These are phyloP conservation scores for Cyclocybe aegerita DNA, from an alignment of 768 basidiomycete species.

Conservation along the genomic window DNA sequence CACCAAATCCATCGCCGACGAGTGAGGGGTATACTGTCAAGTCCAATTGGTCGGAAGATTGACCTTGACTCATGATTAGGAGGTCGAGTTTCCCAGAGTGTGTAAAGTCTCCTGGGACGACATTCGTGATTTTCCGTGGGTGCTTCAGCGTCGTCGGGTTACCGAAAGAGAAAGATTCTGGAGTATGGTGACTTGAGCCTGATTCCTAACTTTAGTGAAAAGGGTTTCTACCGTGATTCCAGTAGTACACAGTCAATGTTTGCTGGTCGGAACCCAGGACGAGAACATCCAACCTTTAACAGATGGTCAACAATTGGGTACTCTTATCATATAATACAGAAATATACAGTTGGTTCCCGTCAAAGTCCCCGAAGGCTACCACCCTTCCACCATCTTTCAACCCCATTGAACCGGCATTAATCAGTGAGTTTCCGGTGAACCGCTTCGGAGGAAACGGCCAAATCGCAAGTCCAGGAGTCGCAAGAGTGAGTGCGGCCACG, in stretches of 20 bases:
- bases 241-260: constrained; percentile 73
- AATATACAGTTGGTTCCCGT: constrained; percentile 88
- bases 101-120: constrained; percentile 92
- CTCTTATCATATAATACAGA: not conserved
- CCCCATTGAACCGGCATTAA: constrained; percentile 80
- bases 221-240: constrained; percentile 68
- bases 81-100: constrained; percentile 90
- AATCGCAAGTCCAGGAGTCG: constrained; percentile 26
- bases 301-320: constrained; percentile 5
- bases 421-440: constrained; percentile 77
- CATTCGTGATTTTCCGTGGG: constrained; percentile 63
- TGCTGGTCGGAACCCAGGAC: constrained; percentile 75
- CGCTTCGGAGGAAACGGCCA: constrained; percentile 92
- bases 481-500: constrained; percentile 8
- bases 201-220: not conserved
- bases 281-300: constrained; percentile 73
- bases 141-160: constrained; percentile 54
- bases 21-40: constrained; percentile 72
- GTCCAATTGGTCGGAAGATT: constrained; percentile 48
- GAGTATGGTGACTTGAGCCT: constrained; percentile 1
- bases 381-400: constrained; percentile 70
- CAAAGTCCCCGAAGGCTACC: constrained; percentile 92
- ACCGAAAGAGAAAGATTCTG: constrained; percentile 60
- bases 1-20: constrained; percentile 66
- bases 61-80: constrained; percentile 77